Evolutionary conservation across 2,329 filamentous ascomycete species (phyloP).

Genomic region (Alternaria ventricosa): DNA sequence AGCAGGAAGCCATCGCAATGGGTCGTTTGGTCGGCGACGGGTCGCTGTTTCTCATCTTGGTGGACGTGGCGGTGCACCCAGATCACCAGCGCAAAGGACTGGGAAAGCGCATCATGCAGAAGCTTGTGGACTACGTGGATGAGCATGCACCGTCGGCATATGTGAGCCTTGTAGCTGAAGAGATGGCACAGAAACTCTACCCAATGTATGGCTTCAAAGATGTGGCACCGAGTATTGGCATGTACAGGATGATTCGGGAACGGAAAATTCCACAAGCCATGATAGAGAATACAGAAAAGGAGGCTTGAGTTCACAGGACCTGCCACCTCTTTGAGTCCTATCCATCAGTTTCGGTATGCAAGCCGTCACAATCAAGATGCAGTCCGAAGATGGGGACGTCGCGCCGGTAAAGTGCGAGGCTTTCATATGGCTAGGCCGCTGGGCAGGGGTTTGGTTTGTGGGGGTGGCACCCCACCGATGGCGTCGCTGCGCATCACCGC

Average conservation of each 20-base stretch:
- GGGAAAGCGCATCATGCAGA: slow-evolving; percentile 54
- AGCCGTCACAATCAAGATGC: background rate
- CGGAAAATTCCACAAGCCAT: slow-evolving; percentile 16
- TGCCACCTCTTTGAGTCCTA: background rate
- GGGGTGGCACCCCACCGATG: slow-evolving; percentile 7
- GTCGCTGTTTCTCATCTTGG: slow-evolving; percentile 59
- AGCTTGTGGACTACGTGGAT: slow-evolving; percentile 52
- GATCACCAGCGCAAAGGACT: slow-evolving; percentile 58
- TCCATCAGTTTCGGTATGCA: background rate
- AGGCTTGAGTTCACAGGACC: background rate
- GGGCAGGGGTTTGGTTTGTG: background rate
- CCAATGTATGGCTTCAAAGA: slow-evolving; percentile 57
- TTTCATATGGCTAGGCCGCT: background rate
- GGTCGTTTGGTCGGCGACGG: slow-evolving; percentile 61
- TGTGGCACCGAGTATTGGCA: slow-evolving; percentile 37
- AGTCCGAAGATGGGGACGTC: background rate
- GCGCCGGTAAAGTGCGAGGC: background rate
- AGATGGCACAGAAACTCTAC: slow-evolving; percentile 55
- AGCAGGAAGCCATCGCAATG: slow-evolving; percentile 54
- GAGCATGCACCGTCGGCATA: slow-evolving; percentile 52
- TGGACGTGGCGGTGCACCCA: slow-evolving; percentile 60
- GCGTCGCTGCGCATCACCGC: slow-evolving; percentile 6
- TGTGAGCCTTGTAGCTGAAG: slow-evolving; percentile 57
- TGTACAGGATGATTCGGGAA: slow-evolving; percentile 35
- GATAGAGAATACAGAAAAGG: background rate